These are phyloP conservation scores for Phlebopus sp. DNA, from an alignment of 1,284 basidiomycete species.

Conservation along the genomic window DNA sequence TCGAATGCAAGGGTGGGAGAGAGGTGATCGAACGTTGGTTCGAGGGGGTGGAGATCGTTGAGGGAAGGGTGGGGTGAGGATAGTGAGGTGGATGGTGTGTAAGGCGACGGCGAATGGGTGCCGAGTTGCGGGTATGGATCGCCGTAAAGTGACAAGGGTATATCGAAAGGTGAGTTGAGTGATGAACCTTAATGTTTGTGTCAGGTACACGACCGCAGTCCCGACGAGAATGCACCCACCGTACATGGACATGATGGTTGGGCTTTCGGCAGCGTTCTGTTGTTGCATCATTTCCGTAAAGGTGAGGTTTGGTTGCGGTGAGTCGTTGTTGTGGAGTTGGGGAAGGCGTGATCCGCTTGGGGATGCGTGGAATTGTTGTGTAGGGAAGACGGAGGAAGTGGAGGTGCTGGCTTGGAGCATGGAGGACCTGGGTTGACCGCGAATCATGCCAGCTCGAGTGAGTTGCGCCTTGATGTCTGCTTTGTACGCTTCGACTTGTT, in stretches of 20 bases:
- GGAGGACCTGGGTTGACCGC: conserved; percentile 68
- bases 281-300: conserved; percentile 20
- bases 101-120: conserved; percentile 27
- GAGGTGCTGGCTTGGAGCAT: conserved; percentile 38
- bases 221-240: conserved; percentile 17
- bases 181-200: conserved; percentile 21
- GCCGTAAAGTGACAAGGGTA: conserved; percentile 24
- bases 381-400: conserved; percentile 31
- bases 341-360: conserved; percentile 19
- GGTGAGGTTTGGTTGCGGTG: conserved; percentile 19
- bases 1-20: conserved; percentile 21
- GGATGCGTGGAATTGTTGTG: conserved; percentile 31
- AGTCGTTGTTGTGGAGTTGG: conserved; percentile 21
- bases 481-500: conserved; percentile 76
- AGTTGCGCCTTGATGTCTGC: conserved; percentile 79
- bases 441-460: conserved; percentile 70
- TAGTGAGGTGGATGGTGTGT: conserved; percentile 31
- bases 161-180: conserved; percentile 31
- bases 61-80: conserved; percentile 33
- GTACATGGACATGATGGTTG: conserved; percentile 28
- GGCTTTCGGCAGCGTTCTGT: conserved; percentile 23
- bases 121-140: conserved; percentile 29
- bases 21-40: conserved; percentile 25
- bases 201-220: conserved; percentile 12
- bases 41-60: conserved; percentile 28